These are phyloP conservation scores for Fusarium musae DNA, from an alignment of 2,329 filamentous ascomycete genomes.

Conservation along the genomic window DNA sequence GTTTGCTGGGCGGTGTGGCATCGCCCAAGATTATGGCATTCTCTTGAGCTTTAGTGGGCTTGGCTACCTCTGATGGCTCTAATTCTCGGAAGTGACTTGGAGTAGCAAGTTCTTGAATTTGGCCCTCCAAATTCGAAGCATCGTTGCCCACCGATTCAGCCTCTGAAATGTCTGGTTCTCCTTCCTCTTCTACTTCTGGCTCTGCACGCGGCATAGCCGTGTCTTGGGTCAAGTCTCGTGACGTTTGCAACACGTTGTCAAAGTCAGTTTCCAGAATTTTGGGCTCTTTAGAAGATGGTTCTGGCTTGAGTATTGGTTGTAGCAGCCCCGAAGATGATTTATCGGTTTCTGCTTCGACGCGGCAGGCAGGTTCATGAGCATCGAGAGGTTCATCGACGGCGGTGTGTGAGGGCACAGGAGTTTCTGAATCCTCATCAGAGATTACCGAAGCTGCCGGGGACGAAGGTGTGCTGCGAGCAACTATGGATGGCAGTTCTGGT, in stretches of 20 bases:
- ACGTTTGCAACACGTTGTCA: slow-evolving; percentile 14
- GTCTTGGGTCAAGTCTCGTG: slow-evolving; percentile 12
- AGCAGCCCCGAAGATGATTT: slow-evolving; percentile 8
- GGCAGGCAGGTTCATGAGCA: neutral
- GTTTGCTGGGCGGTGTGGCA: neutral
- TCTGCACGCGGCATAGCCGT: neutral
- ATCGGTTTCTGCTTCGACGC: neutral
- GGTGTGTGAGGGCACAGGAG: slow-evolving; percentile 1
- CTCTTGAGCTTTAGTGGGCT: neutral
- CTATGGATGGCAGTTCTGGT: slow-evolving; percentile 3
- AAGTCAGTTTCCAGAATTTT: slow-evolving; percentile 27
- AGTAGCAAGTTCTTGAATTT: neutral
- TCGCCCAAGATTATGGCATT: neutral
- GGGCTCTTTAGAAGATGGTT: neutral
- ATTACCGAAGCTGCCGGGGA: neutral
- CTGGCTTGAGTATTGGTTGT: slow-evolving; percentile 1
- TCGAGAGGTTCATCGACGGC: slow-evolving; percentile 3
- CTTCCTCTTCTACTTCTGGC: neutral
- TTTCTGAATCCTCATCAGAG: slow-evolving; percentile 16
- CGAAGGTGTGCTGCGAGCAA: slow-evolving; percentile 16
- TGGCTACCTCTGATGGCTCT: neutral
- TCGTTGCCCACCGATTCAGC: slow-evolving; percentile 5
- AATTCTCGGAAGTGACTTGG: neutral
- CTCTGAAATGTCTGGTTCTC: slow-evolving; percentile 1
- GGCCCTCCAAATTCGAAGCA: neutral